phyloP scores from a whole-genome alignment of 495 filamentous ascomycete species.

The Penicillium ucsense region DNA sequence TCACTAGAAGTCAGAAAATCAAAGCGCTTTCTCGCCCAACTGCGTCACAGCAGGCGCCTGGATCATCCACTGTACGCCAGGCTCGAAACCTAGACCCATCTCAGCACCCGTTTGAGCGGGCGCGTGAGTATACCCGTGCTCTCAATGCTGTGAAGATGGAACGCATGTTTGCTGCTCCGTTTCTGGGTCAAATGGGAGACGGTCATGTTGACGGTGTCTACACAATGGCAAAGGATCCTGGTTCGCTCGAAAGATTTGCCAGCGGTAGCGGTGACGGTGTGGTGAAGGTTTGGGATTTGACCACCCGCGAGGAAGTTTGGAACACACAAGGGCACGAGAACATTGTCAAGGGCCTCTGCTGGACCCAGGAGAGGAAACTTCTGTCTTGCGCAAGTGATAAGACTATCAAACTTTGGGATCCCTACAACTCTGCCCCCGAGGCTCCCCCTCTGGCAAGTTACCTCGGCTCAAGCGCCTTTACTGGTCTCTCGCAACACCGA shows the following conservation, averaged over 20 bases:
- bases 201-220: constrained; percentile 95
- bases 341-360: constrained; percentile 85
- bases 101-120: constrained; percentile 89
- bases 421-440: constrained; percentile 59
- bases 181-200: constrained; percentile 74
- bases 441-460: constrained; percentile 66
- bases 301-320: constrained; percentile 70
- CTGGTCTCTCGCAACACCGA: constrained; percentile 74
- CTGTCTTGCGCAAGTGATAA: constrained; percentile 85
- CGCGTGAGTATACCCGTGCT: constrained; percentile 82
- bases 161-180: constrained; percentile 92
- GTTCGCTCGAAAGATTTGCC: constrained; percentile 59
- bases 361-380: constrained; percentile 74
- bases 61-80: constrained; percentile 59
- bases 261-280: constrained; percentile 80
- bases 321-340: constrained; percentile 72
- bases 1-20: constrained; percentile 56
- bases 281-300: constrained; percentile 89
- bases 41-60: constrained; percentile 68
- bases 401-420: constrained; percentile 83
- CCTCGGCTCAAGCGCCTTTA: constrained; percentile 73
- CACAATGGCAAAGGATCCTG: constrained; percentile 59
- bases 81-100: constrained; percentile 87
- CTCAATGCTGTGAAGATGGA: constrained; percentile 90
- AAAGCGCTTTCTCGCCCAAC: constrained; percentile 79